Conservation (phyloP, 306 rosid genomes). For the Geum urbanum region DNA sequence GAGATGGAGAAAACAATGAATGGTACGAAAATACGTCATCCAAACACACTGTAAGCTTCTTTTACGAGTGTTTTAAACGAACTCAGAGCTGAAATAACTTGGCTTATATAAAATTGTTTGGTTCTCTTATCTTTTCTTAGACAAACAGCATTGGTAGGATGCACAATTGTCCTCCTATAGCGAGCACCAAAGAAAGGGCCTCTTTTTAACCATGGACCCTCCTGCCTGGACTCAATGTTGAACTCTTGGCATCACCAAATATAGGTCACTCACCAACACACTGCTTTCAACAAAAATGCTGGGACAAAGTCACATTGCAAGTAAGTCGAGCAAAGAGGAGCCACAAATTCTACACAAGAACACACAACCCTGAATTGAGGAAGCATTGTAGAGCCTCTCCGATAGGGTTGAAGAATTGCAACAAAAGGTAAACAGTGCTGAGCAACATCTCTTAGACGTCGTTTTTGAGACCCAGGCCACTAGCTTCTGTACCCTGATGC, state of each 20-base stretch:
- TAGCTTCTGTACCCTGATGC: conserved; percentile 34
- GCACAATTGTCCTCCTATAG: conserved; percentile 1
- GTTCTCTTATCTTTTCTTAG: neutral
- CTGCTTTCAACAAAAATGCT: neutral
- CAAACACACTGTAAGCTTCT: no score
- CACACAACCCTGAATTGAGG: conserved; percentile 50
- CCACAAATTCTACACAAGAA: conserved; percentile 27
- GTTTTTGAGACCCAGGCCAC: conserved; percentile 34
- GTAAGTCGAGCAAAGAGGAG: conserved; percentile 13
- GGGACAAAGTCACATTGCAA: neutral
- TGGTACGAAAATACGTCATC: no score
- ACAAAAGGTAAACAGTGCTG: conserved; percentile 17
- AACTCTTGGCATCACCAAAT: conserved; percentile 1
- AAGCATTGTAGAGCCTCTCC: conserved; percentile 7
- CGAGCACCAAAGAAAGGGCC: conserved; percentile 1
- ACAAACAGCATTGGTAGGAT: conserved; percentile 9
- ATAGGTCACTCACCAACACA: neutral
- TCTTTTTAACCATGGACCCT: conserved; percentile 8
- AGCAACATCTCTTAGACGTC: conserved; percentile 21
- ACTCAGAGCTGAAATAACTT: neutral
- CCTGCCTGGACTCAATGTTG: neutral
- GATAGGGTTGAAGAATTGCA: conserved; percentile 14
- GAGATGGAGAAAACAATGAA: neutral
- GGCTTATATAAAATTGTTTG: no score
- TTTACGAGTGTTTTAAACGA: neutral